Evolutionary conservation across 2,329 filamentous ascomycete species (phyloP).

Genomic region (Sphaerostilbella broomeana): DNA sequence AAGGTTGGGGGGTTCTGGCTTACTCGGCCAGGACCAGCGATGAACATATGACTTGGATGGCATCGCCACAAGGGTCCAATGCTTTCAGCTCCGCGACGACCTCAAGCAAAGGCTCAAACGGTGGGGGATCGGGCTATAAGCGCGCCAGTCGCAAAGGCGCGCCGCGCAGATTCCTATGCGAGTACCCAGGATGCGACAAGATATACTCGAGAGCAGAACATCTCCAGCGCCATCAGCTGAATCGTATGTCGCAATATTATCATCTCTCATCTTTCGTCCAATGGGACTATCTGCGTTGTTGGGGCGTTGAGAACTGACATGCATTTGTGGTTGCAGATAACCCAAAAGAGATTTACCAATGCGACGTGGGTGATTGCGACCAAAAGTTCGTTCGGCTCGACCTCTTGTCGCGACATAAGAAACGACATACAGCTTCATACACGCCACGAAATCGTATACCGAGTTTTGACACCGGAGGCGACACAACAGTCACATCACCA

Average conservation of each 20-base stretch:
- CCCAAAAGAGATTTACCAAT: slow-evolving; percentile 72
- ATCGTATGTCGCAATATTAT: slow-evolving; percentile 55
- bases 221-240: slow-evolving; percentile 73
- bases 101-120: slow-evolving; percentile 9
- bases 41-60: slow-evolving; percentile 18
- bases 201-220: slow-evolving; percentile 76
- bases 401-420: slow-evolving; percentile 62
- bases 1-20: no score
- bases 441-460: slow-evolving; percentile 44
- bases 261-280: slow-evolving; percentile 1
- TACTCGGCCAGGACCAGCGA: slow-evolving; percentile 10
- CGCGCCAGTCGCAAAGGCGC: slow-evolving; percentile 47
- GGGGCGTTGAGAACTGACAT: neutral
- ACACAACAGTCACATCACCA: slow-evolving; percentile 10
- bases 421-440: slow-evolving; percentile 54
- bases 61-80: slow-evolving; percentile 16
- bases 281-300: neutral
- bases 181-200: slow-evolving; percentile 67
- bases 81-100: slow-evolving; percentile 2
- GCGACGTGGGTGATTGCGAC: slow-evolving; percentile 67
- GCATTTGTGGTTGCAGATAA: slow-evolving; percentile 50
- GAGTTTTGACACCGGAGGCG: slow-evolving; percentile 37
- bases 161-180: slow-evolving; percentile 52
- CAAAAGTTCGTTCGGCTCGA: slow-evolving; percentile 75
- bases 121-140: slow-evolving; percentile 33